Base-by-base conservation (phyloP, 2,329 filamentous ascomycete genomes). In the Thielaviopsis punctulata region DNA sequence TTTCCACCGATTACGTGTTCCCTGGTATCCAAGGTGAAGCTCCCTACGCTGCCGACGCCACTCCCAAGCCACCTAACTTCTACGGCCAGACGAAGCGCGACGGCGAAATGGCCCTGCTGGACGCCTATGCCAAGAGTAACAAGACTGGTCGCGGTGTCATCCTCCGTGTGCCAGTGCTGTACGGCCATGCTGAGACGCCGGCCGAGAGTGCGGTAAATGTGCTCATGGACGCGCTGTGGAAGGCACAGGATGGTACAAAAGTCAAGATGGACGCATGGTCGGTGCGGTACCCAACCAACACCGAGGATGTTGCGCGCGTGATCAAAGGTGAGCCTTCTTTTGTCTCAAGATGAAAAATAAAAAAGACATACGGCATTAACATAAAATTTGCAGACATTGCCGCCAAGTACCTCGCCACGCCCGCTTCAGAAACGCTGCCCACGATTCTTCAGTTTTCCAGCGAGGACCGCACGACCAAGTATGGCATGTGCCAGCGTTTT, bases 261-360 rank as follows among this genome's bases (percentile, higher is more conserved):
- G 71, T 88, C 41, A 80, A 77, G 62, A 89, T 94, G 80, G 88
- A 95, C 61, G 81, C 93, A 64, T 94, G 86, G 80, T 81, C 85
- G 1, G 68, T 84, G 49, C 76, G 88, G 24, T 94, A 86, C 67
- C 88, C 88, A 8, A 94, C 88, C 7, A 92, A 92, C 63, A 94
- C 87, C 0, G 82, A 87, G 62, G 89, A 95, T 61, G 82, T 94
- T 18, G 87, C 75, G 18, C 74, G 89, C 39, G 84, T 95, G 45
- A 84, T 80, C 60, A 73, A 79, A 56, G 77, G 77, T 80, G 69
- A 59, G 70, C 5, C n/a, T n/a, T 4, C 2, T n/a, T 66, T 57
- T 18, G n/a, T 44, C n/a, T 48, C 10, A 5, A n/a, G n/a, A n/a
- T 25, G 24, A 36, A 21, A 46, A 23, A 12, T 15, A 46, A 3